Percentiles rank a stretch among this genome's conserved stretches.
phyloP scores from a whole-genome alignment of 225 moss, liverwort and hornwort species.

The Bryoerythrophyllum caledonicum region DNA sequence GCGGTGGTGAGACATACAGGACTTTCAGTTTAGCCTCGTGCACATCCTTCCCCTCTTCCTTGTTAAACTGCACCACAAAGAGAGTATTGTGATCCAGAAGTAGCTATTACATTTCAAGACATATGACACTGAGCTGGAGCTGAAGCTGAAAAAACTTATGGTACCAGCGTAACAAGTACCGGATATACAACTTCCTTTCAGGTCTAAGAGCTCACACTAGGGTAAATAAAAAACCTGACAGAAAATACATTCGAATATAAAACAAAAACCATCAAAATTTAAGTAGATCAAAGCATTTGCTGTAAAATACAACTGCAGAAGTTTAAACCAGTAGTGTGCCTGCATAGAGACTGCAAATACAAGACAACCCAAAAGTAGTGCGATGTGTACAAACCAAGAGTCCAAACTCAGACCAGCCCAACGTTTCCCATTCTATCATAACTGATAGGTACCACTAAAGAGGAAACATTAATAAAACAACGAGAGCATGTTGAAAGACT shows the following conservation, averaged over 20 bases:
- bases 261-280: neutral
- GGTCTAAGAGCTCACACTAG: too few relatives aligned
- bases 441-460: neutral
- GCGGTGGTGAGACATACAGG: conserved; percentile 85
- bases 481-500: neutral
- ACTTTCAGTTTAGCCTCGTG: conserved; percentile 92
- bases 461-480: neutral
- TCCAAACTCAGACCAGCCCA: neutral
- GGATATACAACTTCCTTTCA: too few relatives aligned
- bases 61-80: conserved; percentile 67
- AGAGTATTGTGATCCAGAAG: neutral
- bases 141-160: neutral
- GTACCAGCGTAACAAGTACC: neutral
- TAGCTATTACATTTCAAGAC: neutral
- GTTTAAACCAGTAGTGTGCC: neutral
- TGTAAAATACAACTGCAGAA: neutral
- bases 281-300: neutral
- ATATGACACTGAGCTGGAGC: too few relatives aligned
- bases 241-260: neutral
- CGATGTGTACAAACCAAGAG: neutral
- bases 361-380: neutral
- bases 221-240: neutral
- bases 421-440: neutral
- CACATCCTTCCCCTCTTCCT: conserved; percentile 76
- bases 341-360: too few relatives aligned